Conservation (phyloP, 176 grass and related monocot genomes). For the Canna indica region DNA sequence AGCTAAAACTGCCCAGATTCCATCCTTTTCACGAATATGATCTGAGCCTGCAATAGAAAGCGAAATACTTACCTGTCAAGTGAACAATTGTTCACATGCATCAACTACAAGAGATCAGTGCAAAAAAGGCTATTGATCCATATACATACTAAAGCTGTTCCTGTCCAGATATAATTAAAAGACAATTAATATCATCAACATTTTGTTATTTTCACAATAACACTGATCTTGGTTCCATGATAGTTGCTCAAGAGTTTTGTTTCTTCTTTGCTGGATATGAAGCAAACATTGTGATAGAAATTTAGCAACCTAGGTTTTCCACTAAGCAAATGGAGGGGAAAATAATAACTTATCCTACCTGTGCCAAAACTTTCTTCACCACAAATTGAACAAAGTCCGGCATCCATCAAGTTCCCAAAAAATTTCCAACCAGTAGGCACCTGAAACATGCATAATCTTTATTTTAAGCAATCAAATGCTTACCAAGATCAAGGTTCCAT, state of each 20-base stretch:
- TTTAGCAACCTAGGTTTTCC: neutral
- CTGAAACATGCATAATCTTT: conserved; percentile 31
- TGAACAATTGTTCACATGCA: neutral
- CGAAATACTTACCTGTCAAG: neutral
- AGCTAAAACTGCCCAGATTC: conserved; percentile 98
- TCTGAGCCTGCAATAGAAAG: conserved; percentile 59
- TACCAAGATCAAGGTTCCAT: neutral
- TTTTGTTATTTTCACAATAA: neutral
- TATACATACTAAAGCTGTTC: neutral
- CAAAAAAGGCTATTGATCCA: neutral
- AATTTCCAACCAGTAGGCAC: conserved; percentile 99
- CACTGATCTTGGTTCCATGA: neutral
- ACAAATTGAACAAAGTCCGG: conserved; percentile 90
- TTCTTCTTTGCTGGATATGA: neutral
- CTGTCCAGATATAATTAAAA: neutral
- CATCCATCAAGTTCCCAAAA: conserved; percentile 99
- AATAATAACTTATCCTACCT: conserved; percentile 25
- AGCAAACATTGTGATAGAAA: neutral
- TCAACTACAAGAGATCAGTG: neutral
- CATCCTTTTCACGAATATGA: conserved; percentile 99
- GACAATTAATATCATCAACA: too few species aligned
- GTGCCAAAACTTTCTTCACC: conserved; percentile 99
- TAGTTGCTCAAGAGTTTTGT: too few species aligned
- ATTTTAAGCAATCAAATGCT: neutral
- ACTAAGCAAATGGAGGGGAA: neutral